Conservation (phyloP, 108 stramenopile species). For the Mayamaea pseudoterrestris region DNA sequence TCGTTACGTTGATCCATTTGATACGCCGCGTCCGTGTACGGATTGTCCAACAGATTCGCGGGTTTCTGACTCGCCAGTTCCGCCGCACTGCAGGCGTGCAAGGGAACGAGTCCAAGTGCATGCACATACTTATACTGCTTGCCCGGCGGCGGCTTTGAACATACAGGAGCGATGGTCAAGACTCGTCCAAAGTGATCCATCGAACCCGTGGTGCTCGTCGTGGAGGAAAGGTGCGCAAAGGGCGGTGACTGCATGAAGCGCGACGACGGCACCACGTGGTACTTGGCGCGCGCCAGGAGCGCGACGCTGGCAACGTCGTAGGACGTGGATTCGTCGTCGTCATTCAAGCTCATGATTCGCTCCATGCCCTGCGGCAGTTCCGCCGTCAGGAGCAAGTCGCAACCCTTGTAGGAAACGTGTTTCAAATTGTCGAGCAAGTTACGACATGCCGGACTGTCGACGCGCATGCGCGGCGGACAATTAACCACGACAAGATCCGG, state of each 20-base stretch:
- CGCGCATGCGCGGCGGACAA: conserved; percentile 19
- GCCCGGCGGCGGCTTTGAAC: conserved; percentile 16
- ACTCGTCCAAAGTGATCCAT: conserved; percentile 62
- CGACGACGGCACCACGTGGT: conserved; percentile 38
- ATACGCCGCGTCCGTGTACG: conserved; percentile 43
- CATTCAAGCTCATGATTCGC: conserved; percentile 17
- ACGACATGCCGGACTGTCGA: conserved; percentile 3
- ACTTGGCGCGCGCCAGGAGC: conserved; percentile 47
- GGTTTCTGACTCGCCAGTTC: conserved; percentile 18
- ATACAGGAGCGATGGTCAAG: conserved; percentile 49
- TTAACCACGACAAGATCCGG: conserved; percentile 19
- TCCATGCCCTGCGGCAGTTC: conserved; percentile 84
- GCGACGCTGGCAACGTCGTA: conserved; percentile 73
- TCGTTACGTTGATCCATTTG: conserved; percentile 8
- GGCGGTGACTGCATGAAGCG: conserved; percentile 16
- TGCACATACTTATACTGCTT: conserved; percentile 71
- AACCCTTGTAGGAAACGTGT: conserved; percentile 42
- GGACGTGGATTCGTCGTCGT: conserved; percentile 5
- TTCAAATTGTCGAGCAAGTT: conserved; percentile 24
- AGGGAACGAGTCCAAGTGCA: conserved; percentile 70
- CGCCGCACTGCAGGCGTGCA: conserved; percentile 23
- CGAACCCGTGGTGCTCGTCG: conserved; percentile 15
- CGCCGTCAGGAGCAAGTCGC: conserved; percentile 57
- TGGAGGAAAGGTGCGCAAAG: conserved; percentile 12
- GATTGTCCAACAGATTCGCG: conserved; percentile 32